phyloP scores from a whole-genome alignment of 768 basidiomycete genomes.

The Naematelia encephala region DNA sequence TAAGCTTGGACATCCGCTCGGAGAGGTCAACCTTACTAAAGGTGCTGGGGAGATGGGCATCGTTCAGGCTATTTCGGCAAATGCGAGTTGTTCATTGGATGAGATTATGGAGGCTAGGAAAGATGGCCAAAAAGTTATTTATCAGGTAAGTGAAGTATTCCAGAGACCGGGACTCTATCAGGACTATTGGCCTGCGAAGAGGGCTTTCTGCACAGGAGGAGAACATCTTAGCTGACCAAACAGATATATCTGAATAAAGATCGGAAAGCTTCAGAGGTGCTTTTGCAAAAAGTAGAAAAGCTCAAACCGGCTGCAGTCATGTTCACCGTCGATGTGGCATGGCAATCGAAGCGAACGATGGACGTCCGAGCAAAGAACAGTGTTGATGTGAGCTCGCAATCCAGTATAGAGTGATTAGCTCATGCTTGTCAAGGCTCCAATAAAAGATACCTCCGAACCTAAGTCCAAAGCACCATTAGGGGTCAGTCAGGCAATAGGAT shows the following conservation, averaged over 20 bases:
- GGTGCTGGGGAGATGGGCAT: conserved; percentile 66
- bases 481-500: conserved; percentile 46
- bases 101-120: conserved; percentile 49
- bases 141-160: conserved; percentile 35
- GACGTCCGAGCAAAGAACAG: conserved; percentile 42
- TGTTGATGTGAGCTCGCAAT: conserved; percentile 7
- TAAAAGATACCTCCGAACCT: conserved; percentile 11
- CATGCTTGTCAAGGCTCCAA: conserved; percentile 22
- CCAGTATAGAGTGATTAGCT: conserved; percentile 1
- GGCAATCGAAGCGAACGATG: conserved; percentile 64
- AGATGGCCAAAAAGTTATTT: conserved; percentile 47
- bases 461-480: conserved; percentile 36
- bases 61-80: conserved; percentile 60
- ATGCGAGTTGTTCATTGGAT: conserved; percentile 50
- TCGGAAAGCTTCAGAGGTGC: conserved; percentile 63
- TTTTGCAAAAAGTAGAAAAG: conserved; percentile 66
- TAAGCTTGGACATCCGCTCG: conserved; percentile 73
- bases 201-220: background rate
- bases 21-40: conserved; percentile 76
- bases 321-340: conserved; percentile 85
- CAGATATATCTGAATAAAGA: conserved; percentile 74
- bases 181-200: background rate
- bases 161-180: too few species aligned
- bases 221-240: background rate
- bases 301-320: conserved; percentile 84